Percentiles rank a stretch among this genome's conserved stretches.
These are phyloP conservation scores for Brasenia schreberi DNA, from an alignment of 164 flowering plant species.

Conservation along the genomic window DNA sequence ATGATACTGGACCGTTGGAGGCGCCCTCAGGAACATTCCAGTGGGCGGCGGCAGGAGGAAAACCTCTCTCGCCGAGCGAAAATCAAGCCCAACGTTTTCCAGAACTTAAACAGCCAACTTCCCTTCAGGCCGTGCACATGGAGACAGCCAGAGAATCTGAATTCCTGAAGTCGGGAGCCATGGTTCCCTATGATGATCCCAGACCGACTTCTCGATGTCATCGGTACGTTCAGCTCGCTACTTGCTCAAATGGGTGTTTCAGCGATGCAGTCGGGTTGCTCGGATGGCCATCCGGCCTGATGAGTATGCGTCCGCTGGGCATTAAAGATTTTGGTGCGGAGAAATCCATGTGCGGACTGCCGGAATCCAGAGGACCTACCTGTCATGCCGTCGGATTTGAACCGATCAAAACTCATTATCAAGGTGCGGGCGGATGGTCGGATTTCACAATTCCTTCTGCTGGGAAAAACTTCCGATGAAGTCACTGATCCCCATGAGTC, in stretches of 20 bases:
- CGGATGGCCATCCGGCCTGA: not conserved
- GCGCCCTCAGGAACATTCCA: conserved; percentile 57
- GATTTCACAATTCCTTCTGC: conserved; percentile 37
- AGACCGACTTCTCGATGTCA: not conserved
- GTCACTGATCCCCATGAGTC: too few species aligned
- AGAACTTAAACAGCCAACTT: not conserved
- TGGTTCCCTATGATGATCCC: not conserved
- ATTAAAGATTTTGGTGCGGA: not conserved
- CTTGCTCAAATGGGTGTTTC: conserved; percentile 6
- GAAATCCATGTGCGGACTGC: not conserved
- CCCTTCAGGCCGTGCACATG: not conserved
- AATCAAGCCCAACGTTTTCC: not conserved
- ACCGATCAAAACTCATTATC: too few species aligned
- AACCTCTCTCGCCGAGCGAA: conserved; percentile 5
- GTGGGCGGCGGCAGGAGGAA: conserved; percentile 52
- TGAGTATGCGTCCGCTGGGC: not conserved
- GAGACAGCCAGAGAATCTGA: not conserved
- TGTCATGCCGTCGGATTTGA: not conserved
- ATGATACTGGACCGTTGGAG: conserved; percentile 65
- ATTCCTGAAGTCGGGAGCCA: not conserved
- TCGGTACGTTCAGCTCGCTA: conserved; percentile 19
- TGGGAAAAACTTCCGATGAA: conserved; percentile 19
- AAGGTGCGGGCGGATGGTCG: conserved; percentile 18
- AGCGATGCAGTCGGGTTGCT: not conserved
- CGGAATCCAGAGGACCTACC: not conserved